phyloP scores from a whole-genome alignment of 2,329 filamentous ascomycete species.

The Aspergillus tamarii region DNA sequence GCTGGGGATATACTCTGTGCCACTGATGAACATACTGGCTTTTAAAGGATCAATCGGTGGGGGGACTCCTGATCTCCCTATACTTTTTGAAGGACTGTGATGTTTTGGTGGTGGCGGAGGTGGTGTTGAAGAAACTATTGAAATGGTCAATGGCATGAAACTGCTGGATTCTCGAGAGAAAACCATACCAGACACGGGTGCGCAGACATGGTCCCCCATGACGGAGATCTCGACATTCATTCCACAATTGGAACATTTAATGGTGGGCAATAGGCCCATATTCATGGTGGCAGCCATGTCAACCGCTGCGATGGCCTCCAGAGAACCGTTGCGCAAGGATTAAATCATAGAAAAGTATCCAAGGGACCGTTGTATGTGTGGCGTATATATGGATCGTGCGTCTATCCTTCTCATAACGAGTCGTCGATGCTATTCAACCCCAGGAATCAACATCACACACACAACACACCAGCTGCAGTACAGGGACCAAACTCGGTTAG shows the following conservation, averaged over 20 bases:
- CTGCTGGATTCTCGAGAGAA: neutral
- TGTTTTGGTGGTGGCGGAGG: constrained; percentile 35
- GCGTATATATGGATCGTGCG: neutral
- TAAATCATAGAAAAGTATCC: constrained; percentile 7
- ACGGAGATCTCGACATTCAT: constrained; percentile 78
- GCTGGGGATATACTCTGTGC: neutral
- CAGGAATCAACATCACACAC: constrained; percentile 1
- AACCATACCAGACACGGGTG: constrained; percentile 43
- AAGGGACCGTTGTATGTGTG: neutral
- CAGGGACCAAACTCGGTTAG: neutral
- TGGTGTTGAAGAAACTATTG: constrained; percentile 18
- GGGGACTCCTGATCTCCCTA: constrained; percentile 50
- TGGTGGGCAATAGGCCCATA: constrained; percentile 74
- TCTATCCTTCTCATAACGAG: neutral
- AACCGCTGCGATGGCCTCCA: constrained; percentile 51
- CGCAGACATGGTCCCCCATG: constrained; percentile 84
- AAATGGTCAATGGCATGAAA: neutral
- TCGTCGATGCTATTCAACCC: neutral
- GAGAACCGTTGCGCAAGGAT: neutral
- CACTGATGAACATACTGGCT: constrained; percentile 58
- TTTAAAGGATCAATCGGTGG: constrained; percentile 60
- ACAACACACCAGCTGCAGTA: neutral
- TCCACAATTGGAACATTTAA: constrained; percentile 85
- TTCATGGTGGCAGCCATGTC: constrained; percentile 49
- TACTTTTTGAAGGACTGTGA: constrained; percentile 27